Conservation (phyloP, 805 yeast species). For the Metschnikowia cerradonensis region DNA sequence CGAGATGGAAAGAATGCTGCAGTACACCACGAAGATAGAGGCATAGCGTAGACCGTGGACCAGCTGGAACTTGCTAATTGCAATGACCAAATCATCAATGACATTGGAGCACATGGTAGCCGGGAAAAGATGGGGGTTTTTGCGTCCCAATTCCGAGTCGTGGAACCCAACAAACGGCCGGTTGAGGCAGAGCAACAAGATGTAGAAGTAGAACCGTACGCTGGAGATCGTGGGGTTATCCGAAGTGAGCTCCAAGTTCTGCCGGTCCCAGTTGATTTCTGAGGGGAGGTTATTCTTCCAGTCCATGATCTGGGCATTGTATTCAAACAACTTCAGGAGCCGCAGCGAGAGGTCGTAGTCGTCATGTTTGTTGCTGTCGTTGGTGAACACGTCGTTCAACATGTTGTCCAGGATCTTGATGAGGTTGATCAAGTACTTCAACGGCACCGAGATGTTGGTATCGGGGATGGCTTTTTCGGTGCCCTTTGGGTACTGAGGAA, state of each 20-base stretch:
- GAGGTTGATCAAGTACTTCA: constrained; percentile 39
- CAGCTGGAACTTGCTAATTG: constrained; percentile 33
- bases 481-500: constrained; percentile 16
- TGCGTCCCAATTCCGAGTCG: constrained; percentile 8
- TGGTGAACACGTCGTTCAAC: constrained; percentile 43
- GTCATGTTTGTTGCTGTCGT: constrained; percentile 23
- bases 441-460: constrained; percentile 42
- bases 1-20: constrained; percentile 44
- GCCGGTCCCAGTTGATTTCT: constrained; percentile 47
- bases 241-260: constrained; percentile 37
- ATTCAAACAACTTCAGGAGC: constrained; percentile 37
- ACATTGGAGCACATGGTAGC: constrained; percentile 34
- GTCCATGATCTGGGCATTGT: constrained; percentile 45
- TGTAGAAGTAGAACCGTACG: constrained; percentile 55
- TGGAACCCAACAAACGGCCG: constrained; percentile 50
- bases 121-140: constrained; percentile 25
- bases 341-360: constrained; percentile 42
- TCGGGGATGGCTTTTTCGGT: constrained; percentile 1
- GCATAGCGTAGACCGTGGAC: constrained; percentile 40
- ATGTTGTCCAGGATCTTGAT: constrained; percentile 43
- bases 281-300: constrained; percentile 52
- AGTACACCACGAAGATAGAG: constrained; percentile 46
- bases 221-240: constrained; percentile 52
- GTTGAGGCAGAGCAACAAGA: constrained; percentile 54
- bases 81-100: constrained; percentile 39